A percentile compares a stretch with the other conserved stretches of the same genome.
Conservation (phyloP, 2,329 filamentous ascomycete species). For the Colletotrichum zoysiae region DNA sequence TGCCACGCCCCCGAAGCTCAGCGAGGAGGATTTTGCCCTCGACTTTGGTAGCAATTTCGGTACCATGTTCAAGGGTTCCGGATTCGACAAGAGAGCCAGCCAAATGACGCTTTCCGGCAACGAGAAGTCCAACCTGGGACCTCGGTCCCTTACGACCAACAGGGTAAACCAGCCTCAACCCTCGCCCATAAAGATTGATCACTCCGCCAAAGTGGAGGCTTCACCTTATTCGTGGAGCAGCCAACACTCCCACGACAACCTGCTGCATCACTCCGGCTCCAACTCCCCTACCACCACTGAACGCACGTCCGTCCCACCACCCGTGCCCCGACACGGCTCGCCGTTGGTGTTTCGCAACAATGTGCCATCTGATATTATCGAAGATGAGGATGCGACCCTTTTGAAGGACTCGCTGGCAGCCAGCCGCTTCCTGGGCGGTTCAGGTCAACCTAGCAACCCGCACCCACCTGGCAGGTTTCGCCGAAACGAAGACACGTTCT, state of each 20-base stretch:
- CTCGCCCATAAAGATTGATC: constrained; percentile 62
- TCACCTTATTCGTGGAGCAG: constrained; percentile 65
- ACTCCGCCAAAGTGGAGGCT: constrained; percentile 56
- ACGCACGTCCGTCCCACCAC: constrained; percentile 50
- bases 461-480: constrained; percentile 50
- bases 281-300: constrained; percentile 50
- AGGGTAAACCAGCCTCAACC: constrained; percentile 59
- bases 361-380: constrained; percentile 54
- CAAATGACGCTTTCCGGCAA: constrained; percentile 60
- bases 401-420: constrained; percentile 66
- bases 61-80: constrained; percentile 61
- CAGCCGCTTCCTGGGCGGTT: constrained; percentile 57
- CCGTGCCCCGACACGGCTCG: constrained; percentile 56
- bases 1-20: constrained; percentile 63
- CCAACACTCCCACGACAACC: constrained; percentile 63
- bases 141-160: constrained; percentile 61
- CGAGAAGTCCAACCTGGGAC: constrained; percentile 46
- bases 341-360: constrained; percentile 48
- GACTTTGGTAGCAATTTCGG: constrained; percentile 71
- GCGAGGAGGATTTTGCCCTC: constrained; percentile 58
- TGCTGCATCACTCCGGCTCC: constrained; percentile 56
- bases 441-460: constrained; percentile 24
- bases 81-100: constrained; percentile 68
- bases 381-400: constrained; percentile 67
- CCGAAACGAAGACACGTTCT: constrained; percentile 57